Conservation (phyloP, 306 rosid species). For the Prinsepia uniflora region DNA sequence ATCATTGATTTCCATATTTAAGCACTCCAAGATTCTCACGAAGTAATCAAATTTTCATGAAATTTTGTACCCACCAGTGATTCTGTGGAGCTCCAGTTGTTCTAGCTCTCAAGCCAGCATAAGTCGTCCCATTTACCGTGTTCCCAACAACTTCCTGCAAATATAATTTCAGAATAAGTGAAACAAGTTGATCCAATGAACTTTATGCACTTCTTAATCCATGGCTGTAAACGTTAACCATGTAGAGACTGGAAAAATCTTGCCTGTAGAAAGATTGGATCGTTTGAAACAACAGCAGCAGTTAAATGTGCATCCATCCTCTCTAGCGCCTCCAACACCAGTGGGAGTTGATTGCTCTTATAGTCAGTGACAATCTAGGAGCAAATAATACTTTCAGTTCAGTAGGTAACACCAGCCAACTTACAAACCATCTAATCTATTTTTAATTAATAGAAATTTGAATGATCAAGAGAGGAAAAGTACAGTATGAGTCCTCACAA, state of each 20-base stretch:
- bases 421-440: not conserved
- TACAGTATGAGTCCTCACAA: not conserved
- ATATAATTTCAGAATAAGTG: constrained; percentile 15
- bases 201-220: not conserved
- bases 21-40: not conserved
- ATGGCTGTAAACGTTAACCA: not conserved
- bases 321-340: constrained; percentile 79
- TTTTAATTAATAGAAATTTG: not conserved
- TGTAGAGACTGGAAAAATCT: constrained; percentile 15
- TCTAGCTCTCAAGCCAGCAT: constrained; percentile 90
- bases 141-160: constrained; percentile 85
- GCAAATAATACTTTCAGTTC: not conserved
- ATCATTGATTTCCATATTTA: constrained; percentile 18
- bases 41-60: not conserved
- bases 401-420: constrained; percentile 8
- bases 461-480: not conserved
- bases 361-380: constrained; percentile 71
- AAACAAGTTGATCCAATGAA: too few relatives aligned
- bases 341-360: constrained; percentile 56
- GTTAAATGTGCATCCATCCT: constrained; percentile 90
- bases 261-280: constrained; percentile 76
- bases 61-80: constrained; percentile 57
- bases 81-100: constrained; percentile 98
- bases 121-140: constrained; percentile 86
- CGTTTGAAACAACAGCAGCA: constrained; percentile 92